Percentiles rank a stretch among this genome's conserved stretches.
These are phyloP conservation scores for Boletus eberwhitei DNA, from an alignment of 768 basidiomycete genomes.

Conservation along the genomic window DNA sequence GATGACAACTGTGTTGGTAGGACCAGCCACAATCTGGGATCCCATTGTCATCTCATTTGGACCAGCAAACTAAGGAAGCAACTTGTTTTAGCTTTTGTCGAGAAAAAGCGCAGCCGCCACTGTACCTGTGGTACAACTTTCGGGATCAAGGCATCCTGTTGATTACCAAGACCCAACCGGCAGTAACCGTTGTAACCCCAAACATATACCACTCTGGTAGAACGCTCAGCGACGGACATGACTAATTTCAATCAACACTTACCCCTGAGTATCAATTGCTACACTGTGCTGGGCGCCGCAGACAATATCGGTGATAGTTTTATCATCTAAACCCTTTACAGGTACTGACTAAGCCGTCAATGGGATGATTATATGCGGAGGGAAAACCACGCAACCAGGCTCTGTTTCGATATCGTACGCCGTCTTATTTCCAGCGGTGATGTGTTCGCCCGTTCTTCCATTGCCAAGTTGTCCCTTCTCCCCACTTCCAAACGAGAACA, in stretches of 20 bases:
- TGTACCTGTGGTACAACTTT: constrained; percentile 76
- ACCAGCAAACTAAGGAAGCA: constrained; percentile 61
- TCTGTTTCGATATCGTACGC: constrained; percentile 74
- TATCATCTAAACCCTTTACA: constrained; percentile 72
- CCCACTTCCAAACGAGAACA: constrained; percentile 87
- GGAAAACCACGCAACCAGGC: constrained; percentile 48
- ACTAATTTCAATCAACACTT: constrained; percentile 11
- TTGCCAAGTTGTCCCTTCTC: constrained; percentile 94
- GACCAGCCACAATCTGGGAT: constrained; percentile 67
- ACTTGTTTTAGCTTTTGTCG: neutral
- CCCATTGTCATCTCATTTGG: constrained; percentile 63
- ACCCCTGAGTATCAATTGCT: constrained; percentile 78
- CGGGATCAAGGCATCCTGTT: constrained; percentile 76
- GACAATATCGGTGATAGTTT: constrained; percentile 76
- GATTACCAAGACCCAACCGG: constrained; percentile 83
- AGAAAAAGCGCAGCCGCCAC: constrained; percentile 2
- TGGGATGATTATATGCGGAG: neutral
- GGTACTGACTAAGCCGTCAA: constrained; percentile 45
- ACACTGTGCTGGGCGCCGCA: constrained; percentile 87
- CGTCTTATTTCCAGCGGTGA: constrained; percentile 80
- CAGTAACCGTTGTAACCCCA: constrained; percentile 94
- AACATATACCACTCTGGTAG: constrained; percentile 63
- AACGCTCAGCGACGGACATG: constrained; percentile 7
- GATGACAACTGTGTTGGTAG: constrained; percentile 77
- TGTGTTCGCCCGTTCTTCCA: constrained; percentile 89